Evolutionary conservation across 176 grass and related monocot genomes (phyloP).

Genomic region (Thinopyrum elongatum): DNA sequence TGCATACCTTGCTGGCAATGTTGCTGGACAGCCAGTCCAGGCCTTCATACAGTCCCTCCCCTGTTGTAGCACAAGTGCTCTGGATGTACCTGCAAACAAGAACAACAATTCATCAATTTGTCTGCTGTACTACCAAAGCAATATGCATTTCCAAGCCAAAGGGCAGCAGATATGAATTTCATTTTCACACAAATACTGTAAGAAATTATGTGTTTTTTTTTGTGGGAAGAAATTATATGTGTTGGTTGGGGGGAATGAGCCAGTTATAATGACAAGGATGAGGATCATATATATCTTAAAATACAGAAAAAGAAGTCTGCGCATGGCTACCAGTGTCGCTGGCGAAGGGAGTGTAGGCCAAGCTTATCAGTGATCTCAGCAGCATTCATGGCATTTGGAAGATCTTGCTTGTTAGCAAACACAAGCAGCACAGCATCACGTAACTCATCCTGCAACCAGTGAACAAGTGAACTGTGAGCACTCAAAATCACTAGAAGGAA

Average conservation of each 20-base stretch:
- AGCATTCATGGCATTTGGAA: slow-evolving; percentile 73
- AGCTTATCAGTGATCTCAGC: slow-evolving; percentile 74
- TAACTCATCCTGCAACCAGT: slow-evolving; percentile 52
- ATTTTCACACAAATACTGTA: not conserved
- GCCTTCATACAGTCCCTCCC: slow-evolving; percentile 69
- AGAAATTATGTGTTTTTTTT: not conserved
- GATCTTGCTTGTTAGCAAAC: slow-evolving; percentile 82
- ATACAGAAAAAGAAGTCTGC: not conserved
- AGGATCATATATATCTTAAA: not conserved
- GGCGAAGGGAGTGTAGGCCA: slow-evolving; percentile 69
- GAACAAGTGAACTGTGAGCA: not conserved
- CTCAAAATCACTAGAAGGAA: not conserved
- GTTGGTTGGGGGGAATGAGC: not conserved
- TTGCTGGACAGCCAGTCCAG: slow-evolving; percentile 77
- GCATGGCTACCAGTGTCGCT: slow-evolving; percentile 58
- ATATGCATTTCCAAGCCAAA: not conserved
- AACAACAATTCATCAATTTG: not conserved
- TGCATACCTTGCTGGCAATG: slow-evolving; percentile 65
- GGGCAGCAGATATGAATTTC: not conserved
- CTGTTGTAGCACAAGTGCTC: slow-evolving; percentile 72
- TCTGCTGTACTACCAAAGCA: not conserved
- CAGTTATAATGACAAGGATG: not conserved
- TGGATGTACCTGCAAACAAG: slow-evolving; percentile 58
- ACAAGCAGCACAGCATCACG: slow-evolving; percentile 72
- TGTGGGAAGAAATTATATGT: not conserved